Conservation (phyloP, 768 basidiomycete species). For the Thelephora ganbajun region DNA sequence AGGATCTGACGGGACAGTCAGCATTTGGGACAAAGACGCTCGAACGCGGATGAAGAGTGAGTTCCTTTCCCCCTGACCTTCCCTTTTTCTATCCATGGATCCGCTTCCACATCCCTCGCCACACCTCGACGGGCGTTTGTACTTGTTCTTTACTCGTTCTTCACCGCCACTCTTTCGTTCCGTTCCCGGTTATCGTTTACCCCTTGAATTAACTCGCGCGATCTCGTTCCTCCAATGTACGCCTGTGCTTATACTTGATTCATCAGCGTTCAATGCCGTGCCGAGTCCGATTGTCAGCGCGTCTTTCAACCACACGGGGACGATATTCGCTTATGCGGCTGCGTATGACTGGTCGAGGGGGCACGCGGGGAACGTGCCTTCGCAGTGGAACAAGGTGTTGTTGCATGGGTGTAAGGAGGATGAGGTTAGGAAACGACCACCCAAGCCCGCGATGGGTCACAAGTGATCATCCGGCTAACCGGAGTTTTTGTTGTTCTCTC, state of each 20-base stretch:
- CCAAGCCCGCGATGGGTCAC: slow-evolving; percentile 10
- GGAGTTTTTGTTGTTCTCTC: too few species aligned
- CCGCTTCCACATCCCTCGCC: too few species aligned
- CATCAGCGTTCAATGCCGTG: slow-evolving; percentile 55
- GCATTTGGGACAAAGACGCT: slow-evolving; percentile 92
- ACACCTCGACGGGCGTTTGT: too few species aligned
- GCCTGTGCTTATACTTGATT: too few species aligned
- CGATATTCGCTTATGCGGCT: slow-evolving; percentile 81
- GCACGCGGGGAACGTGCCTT: slow-evolving; percentile 66
- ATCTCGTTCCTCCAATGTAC: background rate
- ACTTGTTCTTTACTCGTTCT: too few species aligned
- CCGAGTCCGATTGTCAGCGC: slow-evolving; percentile 70
- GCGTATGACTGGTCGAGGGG: slow-evolving; percentile 94
- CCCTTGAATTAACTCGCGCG: slow-evolving; percentile 1
- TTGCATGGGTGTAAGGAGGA: slow-evolving; percentile 79
- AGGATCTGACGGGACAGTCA: slow-evolving; percentile 78
- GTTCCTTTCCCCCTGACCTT: slow-evolving; percentile 12
- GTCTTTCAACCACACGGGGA: slow-evolving; percentile 78
- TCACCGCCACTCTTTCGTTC: too few species aligned
- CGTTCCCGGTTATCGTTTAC: background rate
- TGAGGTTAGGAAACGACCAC: slow-evolving; percentile 56
- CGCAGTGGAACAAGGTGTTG: slow-evolving; percentile 70
- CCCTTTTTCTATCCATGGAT: too few species aligned
- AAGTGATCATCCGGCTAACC: too few species aligned
- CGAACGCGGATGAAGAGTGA: slow-evolving; percentile 83